Evolutionary conservation across 1,139 yeast genomes (phyloP), one percentile per base, ranked within the genome.

Genomic region (Taphrina flavorubra): DNA sequence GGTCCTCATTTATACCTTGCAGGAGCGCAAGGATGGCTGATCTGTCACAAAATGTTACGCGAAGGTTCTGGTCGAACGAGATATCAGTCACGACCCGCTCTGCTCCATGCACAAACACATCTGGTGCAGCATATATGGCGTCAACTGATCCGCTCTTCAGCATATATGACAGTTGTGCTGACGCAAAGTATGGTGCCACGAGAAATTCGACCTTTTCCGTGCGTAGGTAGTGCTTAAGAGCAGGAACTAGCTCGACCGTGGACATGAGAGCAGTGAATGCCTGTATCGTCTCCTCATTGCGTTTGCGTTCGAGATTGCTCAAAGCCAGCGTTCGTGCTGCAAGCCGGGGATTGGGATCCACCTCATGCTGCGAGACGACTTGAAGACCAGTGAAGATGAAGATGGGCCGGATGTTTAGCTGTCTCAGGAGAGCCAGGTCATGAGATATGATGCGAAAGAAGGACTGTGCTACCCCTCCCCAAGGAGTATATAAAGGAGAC

Each of bases 171-270:
- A 94, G 81, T 78, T 94, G 98, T 68, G 89, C 86, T 77, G 92
- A 86, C 0, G 97, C 86, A 69, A 87, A 84, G 75, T 87, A 92
- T 1, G 99, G 99, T 42, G 96, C 89, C 18, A 92, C 85, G 71
- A 91, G 78, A 75, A 85, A 92, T 72, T 87, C 89, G 37, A 90
- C 80, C 2, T 81, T 84, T 68, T 83, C 81, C 36, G 83, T 84
- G 62, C 83, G 82, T 71, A 94, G 53, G 14, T 71, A 58, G 46
- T 59, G 64, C 49, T 49, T 37, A 53, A 39, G 65, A 18, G 37
- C 53, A 25, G 56, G 51, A 14, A 25, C 55, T 5, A 66, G 51
- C n/a, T 64, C 65, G 47, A 25, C 13, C n/a, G 55, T 34, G 3
- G 40, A 25, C 16, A 56, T 64, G 25, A 46, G 20, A 13, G 51